Evolutionary conservation across 1,284 basidiomycete species (phyloP), one percentile per base, ranked within the genome.

Genomic region (Cronartium ribicola): DNA sequence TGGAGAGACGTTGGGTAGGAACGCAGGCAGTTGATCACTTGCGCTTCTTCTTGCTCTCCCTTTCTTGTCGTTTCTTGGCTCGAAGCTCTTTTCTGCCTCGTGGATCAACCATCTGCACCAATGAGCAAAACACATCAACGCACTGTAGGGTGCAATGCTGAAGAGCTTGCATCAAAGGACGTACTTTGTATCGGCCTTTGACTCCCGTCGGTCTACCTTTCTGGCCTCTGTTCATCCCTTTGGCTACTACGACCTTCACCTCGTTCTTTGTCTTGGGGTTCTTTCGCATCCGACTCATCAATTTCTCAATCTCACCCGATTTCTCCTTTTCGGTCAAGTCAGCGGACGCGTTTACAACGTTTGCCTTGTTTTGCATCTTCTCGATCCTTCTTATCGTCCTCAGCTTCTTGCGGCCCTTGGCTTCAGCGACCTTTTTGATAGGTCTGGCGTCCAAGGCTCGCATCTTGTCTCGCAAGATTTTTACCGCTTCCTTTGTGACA

Each of bases 401-500:
- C 81, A 91, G 84, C 85, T 98, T 98, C 84, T 98, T 98, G 76
- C 96, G 87, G 46, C 92, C 94, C 83, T 98, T 98, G 59, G 96
- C 96, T 84, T 98, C 96, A 20, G 95, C 96, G 11, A 99, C 86
- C 85, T 99, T 99, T 84, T 98, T 98, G 84, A 99, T 98, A 17
- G 96, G 96, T 13, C 96, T 88, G 2, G 95, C 94, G 80, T 99
- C 94, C 62, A 99, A 85, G 5, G 93, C 92, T 36, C 94, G 89
- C 83, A 96, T 92, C 80, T 90, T 92, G 17, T 91, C 92, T 44
- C 91, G 88, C 46, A 99, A 85, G 3, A 89, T 89, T 69, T 86
- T 86, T 72, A 98, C 85, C 5, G 96, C 96, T 82, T 98, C 96
- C 82, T 97, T 98, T 0, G 95, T 98, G 76, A 98, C 87, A 14